Conservation (phyloP, 176 grass and related monocot species). For the Alloteropsis semialata region DNA sequence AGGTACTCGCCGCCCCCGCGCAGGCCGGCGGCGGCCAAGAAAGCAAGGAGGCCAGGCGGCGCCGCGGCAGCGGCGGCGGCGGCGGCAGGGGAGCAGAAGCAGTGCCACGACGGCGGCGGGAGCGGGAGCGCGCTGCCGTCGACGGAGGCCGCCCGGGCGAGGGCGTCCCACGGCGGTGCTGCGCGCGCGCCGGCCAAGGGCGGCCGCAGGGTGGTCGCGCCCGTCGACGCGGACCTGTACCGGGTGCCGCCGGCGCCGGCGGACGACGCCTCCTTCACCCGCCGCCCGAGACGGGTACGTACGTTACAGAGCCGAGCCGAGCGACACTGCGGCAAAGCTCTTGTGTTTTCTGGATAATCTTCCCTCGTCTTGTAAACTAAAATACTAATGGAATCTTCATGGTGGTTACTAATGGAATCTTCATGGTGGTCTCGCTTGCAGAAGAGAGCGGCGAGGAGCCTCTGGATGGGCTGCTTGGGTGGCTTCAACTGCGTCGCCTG, state of each 20-base stretch:
- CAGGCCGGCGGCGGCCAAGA: conserved; percentile 8
- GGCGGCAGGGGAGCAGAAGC: too few relatives aligned
- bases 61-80: too few relatives aligned
- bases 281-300: neutral
- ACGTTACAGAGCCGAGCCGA: too few relatives aligned
- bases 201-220: conserved; percentile 13
- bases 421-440: too few relatives aligned
- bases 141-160: too few relatives aligned
- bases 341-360: neutral
- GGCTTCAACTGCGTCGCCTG: conserved; percentile 7
- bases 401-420: too few relatives aligned
- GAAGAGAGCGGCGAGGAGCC: neutral
- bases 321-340: too few relatives aligned
- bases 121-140: too few relatives aligned
- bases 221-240: conserved; percentile 40
- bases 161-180: too few relatives aligned
- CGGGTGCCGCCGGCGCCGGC: conserved; percentile 30
- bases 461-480: conserved; percentile 17
- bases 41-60: neutral
- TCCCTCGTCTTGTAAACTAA: too few relatives aligned
- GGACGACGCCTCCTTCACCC: neutral
- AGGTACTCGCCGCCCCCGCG: conserved; percentile 25
- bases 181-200: neutral
- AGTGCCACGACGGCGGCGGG: too few relatives aligned
- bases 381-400: too few relatives aligned